Conservation (phyloP, 768 basidiomycete species). For the Boletus sensibilis region DNA sequence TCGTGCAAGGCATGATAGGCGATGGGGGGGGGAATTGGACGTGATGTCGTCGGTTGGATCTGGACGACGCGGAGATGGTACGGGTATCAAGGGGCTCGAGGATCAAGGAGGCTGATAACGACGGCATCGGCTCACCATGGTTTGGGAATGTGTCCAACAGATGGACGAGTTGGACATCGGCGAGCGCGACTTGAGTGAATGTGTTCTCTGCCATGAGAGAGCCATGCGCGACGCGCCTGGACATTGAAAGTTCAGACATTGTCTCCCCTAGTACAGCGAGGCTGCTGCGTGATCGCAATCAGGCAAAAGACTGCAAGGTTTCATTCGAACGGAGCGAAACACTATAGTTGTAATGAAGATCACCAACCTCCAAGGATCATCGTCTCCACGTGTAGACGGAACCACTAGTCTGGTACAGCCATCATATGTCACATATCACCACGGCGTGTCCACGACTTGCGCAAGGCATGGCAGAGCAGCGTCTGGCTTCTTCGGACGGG, state of each 20-base stretch:
- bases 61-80: no score
- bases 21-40: neutral
- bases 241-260: no score
- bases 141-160: neutral
- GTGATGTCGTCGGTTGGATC: neutral
- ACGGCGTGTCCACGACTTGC: no score
- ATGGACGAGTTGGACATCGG: no score
- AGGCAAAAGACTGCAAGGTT: neutral
- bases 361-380: neutral
- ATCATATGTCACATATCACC: no score
- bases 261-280: neutral
- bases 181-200: no score
- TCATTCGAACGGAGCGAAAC: neutral
- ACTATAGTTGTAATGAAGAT: neutral
- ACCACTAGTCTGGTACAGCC: no score
- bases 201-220: no score
- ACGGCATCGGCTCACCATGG: neutral
- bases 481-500: no score
- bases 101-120: neutral
- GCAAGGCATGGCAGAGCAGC: no score
- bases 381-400: neutral
- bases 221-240: no score
- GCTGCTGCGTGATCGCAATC: neutral
- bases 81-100: no score
- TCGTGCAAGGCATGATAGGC: neutral